Evolutionary conservation across 768 basidiomycete species (phyloP).

Genomic region (Leccinum subgranulosum): DNA sequence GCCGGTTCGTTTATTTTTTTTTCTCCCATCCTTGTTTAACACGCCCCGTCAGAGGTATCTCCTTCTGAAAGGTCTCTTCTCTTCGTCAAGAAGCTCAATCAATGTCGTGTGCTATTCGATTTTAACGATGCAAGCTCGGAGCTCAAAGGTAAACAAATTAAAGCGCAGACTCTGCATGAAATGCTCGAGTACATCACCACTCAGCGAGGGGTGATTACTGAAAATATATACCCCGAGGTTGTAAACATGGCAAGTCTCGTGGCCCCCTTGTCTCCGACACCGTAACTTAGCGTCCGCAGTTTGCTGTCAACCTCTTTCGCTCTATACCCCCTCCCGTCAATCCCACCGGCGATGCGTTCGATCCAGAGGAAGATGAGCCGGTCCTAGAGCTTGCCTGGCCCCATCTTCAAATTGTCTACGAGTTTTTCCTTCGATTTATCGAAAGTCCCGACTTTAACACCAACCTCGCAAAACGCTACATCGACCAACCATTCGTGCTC

Average conservation of each 20-base stretch:
- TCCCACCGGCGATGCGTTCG: conserved; percentile 96
- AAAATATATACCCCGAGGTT: conserved; percentile 97
- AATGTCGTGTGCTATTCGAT: conserved; percentile 96
- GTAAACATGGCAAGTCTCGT: conserved; percentile 81
- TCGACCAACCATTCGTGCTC: conserved; percentile 94
- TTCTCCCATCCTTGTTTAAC: conserved; percentile 7
- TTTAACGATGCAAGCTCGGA: conserved; percentile 98
- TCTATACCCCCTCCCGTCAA: conserved; percentile 99
- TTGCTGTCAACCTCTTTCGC: conserved; percentile 96
- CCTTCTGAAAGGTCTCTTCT: conserved; percentile 84
- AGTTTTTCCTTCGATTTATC: conserved; percentile 98
- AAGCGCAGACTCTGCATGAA: conserved; percentile 95
- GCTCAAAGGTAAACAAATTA: conserved; percentile 96
- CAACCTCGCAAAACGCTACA: conserved; percentile 94
- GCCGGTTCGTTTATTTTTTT: conserved; percentile 46
- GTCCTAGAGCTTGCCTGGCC: conserved; percentile 99
- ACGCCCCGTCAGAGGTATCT: conserved; percentile 65
- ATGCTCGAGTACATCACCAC: conserved; percentile 99
- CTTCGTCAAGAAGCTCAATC: conserved; percentile 92
- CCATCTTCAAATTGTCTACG: conserved; percentile 98
- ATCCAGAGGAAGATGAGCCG: conserved; percentile 99
- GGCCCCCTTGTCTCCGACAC: not conserved
- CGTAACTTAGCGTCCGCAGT: conserved; percentile 47
- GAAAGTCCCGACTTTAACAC: conserved; percentile 98
- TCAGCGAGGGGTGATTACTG: conserved; percentile 93